Evolutionary conservation across 345 rosid genomes (phyloP).

Genomic region (Syzygium oleosum): DNA sequence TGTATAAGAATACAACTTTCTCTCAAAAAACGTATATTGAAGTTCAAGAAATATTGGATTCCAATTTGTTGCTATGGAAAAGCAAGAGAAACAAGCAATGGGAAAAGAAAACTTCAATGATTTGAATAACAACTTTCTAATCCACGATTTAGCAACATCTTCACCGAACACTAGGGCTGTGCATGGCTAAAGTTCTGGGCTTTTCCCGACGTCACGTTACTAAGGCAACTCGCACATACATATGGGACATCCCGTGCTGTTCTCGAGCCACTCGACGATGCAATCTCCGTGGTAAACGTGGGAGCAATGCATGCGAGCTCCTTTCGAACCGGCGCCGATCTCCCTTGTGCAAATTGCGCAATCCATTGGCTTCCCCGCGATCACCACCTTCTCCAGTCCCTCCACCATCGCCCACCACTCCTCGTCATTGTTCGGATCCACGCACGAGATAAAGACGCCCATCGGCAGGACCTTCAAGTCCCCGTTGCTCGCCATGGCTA

Average conservation of each 20-base stretch:
- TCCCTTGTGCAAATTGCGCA: slow-evolving; percentile 26
- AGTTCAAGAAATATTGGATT: not conserved
- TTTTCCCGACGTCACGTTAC: not conserved
- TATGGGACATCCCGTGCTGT: slow-evolving; percentile 16
- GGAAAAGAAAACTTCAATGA: not conserved
- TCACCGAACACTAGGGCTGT: not conserved
- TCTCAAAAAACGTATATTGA: not conserved
- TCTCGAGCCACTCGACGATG: slow-evolving; percentile 18
- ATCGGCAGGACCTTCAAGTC: not conserved
- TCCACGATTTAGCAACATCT: not conserved
- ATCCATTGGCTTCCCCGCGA: not conserved
- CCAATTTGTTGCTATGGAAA: not conserved
- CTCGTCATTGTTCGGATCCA: not conserved
- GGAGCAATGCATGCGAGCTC: slow-evolving; percentile 13
- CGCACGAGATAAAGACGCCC: not conserved
- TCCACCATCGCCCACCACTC: not conserved
- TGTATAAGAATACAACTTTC: not conserved
- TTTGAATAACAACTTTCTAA: not conserved
- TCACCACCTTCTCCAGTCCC: not conserved
- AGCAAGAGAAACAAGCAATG: not conserved
- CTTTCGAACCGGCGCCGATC: slow-evolving; percentile 5
- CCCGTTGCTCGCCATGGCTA: not conserved
- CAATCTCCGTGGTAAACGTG: slow-evolving; percentile 24
- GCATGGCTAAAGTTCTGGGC: not conserved
- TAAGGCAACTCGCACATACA: not conserved